Base-by-base conservation (phyloP, 208 protist genomes). In the Naegleria fowleri region DNA sequence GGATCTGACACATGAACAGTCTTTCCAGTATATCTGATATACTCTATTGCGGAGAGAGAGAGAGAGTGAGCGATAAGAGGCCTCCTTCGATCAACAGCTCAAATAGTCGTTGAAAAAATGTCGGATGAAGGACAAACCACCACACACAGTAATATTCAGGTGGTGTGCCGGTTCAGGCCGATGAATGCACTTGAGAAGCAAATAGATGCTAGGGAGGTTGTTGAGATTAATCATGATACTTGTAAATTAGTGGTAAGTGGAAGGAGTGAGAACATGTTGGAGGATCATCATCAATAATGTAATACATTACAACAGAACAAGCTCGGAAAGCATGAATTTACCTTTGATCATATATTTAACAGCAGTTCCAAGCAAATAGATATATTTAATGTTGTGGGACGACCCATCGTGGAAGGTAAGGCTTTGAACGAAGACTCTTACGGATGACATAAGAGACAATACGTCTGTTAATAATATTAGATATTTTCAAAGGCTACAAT, bases 351-450 rank as follows among this genome's bases (percentile, higher is more conserved):
- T 58, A 39, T 88, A 22, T 29, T 88, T 19, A 33, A n/a, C 0
- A 48, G 83, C 48, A 36, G 5, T 88, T 38, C 7, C 39, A 79
- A 79, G 15, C 97, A 98, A 90, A 94, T 96, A 43, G 95, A 97
- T 67, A 92, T 98, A 25, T 98, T 96, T 88, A 93, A 94, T 40
- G 91, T 94, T n/a, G 95, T 93, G 11, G 97, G 96, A 88, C 91
- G 93, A 4, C 96, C 96, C 0, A 96, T 97, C n/a, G 92, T 98
- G 40, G 93, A 98, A 55, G 95, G 95, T 88, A 79, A 36, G 29
- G 19, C 19, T 79, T 79, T 48, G 43, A 48, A 48, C 43, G 43
- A 9, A 48, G 1, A 48, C 43, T 48, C 43, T 48, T 1, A 48
- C 19, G 0, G 6, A 79, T 25, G 19, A 11, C n/a, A n/a, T n/a